These are phyloP conservation scores for Mallotus japonicus DNA, from an alignment of 441 rosid species.

Conservation along the genomic window DNA sequence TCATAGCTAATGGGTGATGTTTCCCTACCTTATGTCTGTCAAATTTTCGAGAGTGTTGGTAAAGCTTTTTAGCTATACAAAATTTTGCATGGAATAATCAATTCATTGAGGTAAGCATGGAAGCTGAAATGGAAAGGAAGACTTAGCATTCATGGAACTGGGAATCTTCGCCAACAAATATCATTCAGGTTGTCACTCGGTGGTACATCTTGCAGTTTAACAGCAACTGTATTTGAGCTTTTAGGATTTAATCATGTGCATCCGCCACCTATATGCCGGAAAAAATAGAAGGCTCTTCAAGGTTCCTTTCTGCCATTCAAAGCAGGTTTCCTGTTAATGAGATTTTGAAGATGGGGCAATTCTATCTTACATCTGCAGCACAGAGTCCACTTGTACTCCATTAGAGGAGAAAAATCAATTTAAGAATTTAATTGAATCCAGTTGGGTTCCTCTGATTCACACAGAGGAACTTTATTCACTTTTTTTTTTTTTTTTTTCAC, in stretches of 20 bases:
- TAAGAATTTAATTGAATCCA: no score
- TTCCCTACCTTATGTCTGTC: constrained; percentile 67
- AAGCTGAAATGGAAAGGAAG: constrained; percentile 50
- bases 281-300: constrained; percentile 74
- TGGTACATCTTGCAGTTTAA: constrained; percentile 81
- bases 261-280: constrained; percentile 69
- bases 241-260: constrained; percentile 52
- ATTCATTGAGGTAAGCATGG: constrained; percentile 66
- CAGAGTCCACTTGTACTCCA: no score
- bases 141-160: constrained; percentile 48
- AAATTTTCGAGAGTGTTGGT: constrained; percentile 57
- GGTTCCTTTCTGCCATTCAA: constrained; percentile 63
- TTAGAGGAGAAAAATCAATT: no score
- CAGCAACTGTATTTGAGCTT: constrained; percentile 75
- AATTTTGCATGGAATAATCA: constrained; percentile 65
- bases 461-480: no score
- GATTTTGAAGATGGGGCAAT: constrained; percentile 19
- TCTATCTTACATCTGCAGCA: no score
- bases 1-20: constrained; percentile 40
- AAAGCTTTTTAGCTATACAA: constrained; percentile 68
- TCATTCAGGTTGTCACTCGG: constrained; percentile 47
- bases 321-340: constrained; percentile 71
- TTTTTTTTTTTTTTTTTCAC: no score
- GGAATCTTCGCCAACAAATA: constrained; percentile 65
- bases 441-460: no score